Base-by-base conservation (phyloP, 2,329 filamentous ascomycete species). In the Cladophialophora yegresii region DNA sequence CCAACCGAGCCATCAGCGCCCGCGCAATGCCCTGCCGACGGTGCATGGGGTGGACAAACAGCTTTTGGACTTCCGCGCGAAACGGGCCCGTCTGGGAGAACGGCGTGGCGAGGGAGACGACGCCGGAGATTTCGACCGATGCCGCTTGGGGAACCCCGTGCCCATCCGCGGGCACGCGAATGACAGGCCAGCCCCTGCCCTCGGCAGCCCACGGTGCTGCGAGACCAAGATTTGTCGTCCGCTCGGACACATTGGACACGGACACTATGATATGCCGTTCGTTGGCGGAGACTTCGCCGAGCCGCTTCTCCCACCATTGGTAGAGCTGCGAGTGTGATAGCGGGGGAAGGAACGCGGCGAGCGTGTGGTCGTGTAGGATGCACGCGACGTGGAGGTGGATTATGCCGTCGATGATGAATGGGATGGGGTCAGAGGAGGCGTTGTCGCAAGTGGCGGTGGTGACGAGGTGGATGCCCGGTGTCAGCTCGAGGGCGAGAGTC, bases 291-390 rank as follows among this genome's bases (percentile, higher is more conserved):
- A 82, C 78, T 71, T 86, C 81, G 23, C 79, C 76, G 59, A 84
- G 80, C 26, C 80, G 76, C 23, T 80, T 77, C 70, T 82, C 81
- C 86, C 85, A 88, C 79, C 82, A 87, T 8, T 76, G 69, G 32
- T 84, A 76, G 45, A 88, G 81, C 71, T 84, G 84, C 43, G 81
- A 77, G 71, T 84, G 79, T 54, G 81, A 80, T 36, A 88, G 76
- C 0, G 86, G 85, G n/a, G 84, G 84, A 13, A 86, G 77, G 72
- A 88, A 88, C 4, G 81, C 84, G 28, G 83, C 83, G 40, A 85
- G 79, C 67, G 82, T 83, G 71, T 81, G 78, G 75, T 86, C 85
- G 64, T 81, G 77, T 4, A 81, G 83, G 72, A 89, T 85, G 75
- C 85, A 87, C 13, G 81, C 79, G 64, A 80, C 82, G 69, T 88